Base-by-base conservation (phyloP, 1,284 basidiomycete genomes). In the Sutorius eximius region DNA sequence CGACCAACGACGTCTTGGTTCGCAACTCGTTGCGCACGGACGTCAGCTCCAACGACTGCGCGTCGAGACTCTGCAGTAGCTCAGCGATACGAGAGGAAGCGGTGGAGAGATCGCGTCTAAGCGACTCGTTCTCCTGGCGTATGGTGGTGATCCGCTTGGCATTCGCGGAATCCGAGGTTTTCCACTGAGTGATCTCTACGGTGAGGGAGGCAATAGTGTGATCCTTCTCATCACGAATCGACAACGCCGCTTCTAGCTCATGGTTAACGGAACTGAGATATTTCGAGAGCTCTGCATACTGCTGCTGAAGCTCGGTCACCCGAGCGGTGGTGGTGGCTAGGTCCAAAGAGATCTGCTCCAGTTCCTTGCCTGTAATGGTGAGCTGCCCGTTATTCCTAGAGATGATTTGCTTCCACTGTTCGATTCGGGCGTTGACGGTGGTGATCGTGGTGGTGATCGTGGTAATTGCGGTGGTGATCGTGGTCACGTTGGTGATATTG, bases 261-360 rank as follows among this genome's bases (percentile, higher is more conserved):
- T 13, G 24, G 9, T 36, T 44, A 20, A 50, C 27, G 9, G 49
- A 46, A 12, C 20, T 8, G 12, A 46, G 33, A 16, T 24, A 3
- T 18, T 7, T 41, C 12, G 18, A 48, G 10, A 58, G 12, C 12
- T 15, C 20, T 1, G 16, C n/a, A 30, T 49, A 44, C 2, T 43
- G 10, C 41, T 36, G 32, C 37, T 57, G 43, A 38, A 60, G 43
- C 9, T 30, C 30, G n/a, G 3, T 27, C 16, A 57, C 32, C 4
- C 36, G 48, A 27, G 57, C 20, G 12, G 45, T 45, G 3, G 50
- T 40, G 10, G 3, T 27, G 36, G 57, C 42, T 11, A 60, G 6
- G 11, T 52, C 46, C 2, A 13, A 34, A n/a, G 37, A 52, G 46
- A 60, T 46, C 13, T 44, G 49, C 2, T 62, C 60, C 41, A 60